A percentile compares a stretch with the other conserved stretches of the same genome.
phyloP scores from a whole-genome alignment of 345 rosid genomes.

The Salix arbutifolia region DNA sequence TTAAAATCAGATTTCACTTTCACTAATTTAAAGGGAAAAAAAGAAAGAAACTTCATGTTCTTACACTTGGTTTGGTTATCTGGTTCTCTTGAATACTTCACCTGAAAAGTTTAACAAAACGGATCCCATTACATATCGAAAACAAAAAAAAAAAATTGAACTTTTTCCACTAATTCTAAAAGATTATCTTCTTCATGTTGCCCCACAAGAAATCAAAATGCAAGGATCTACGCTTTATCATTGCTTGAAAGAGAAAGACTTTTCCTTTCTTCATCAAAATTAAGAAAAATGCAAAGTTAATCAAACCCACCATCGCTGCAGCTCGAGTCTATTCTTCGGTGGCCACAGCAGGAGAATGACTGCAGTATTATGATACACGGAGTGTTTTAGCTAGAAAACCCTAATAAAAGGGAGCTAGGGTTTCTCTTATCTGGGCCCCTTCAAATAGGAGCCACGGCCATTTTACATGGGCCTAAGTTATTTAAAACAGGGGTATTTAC shows the following conservation, averaged over 20 bases:
- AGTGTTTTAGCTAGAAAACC: neutral
- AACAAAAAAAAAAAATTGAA: neutral
- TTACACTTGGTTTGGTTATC: conserved; percentile 71
- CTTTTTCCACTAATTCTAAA: neutral
- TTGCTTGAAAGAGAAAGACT: neutral
- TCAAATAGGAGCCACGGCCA: neutral
- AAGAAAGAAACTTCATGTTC: neutral
- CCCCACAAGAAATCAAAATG: neutral
- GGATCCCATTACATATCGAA: conserved; percentile 1
- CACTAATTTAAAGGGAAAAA: neutral
- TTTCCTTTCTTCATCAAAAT: neutral
- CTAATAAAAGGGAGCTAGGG: neutral
- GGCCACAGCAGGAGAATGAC: neutral
- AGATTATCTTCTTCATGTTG: neutral
- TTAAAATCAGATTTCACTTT: conserved; percentile 4
- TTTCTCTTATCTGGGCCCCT: neutral
- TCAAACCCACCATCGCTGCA: conserved; percentile 9
- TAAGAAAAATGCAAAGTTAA: neutral
- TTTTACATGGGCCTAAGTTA: neutral
- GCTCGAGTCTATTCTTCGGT: neutral
- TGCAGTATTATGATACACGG: neutral
- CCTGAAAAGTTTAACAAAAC: conserved; percentile 23
- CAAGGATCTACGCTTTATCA: neutral
- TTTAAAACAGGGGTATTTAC: conserved; percentile 3
- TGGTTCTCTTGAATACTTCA: conserved; percentile 68